These are phyloP conservation scores for Chrysanthemum seticuspe DNA, from an alignment of 129 eudicot species.

Conservation along the genomic window DNA sequence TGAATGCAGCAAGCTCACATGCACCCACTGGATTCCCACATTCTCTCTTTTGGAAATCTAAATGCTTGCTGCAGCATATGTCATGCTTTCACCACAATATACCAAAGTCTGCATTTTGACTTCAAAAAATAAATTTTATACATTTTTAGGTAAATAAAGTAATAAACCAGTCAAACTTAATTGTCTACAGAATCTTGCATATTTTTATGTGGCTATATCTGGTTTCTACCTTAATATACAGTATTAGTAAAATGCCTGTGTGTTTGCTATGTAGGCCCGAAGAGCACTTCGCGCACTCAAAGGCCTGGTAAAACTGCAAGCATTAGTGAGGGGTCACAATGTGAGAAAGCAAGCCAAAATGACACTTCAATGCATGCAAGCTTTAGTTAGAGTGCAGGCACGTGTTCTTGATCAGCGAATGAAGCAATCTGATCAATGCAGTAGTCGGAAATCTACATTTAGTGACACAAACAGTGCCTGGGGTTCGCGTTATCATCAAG, in stretches of 20 bases:
- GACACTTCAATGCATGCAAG: constrained; percentile 88
- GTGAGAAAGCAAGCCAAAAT: constrained; percentile 81
- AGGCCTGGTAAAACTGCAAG: constrained; percentile 83
- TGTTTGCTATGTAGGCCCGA: constrained; percentile 51
- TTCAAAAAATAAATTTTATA: constrained; percentile 5
- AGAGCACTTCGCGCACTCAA: constrained; percentile 78
- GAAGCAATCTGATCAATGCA: constrained; percentile 50
- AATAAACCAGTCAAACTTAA: background rate
- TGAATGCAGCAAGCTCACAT: constrained; percentile 30
- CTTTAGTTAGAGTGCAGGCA: constrained; percentile 74
- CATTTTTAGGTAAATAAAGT: background rate
- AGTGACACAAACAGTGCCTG: constrained; percentile 58
- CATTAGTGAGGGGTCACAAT: constrained; percentile 81
- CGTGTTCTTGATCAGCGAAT: constrained; percentile 72
- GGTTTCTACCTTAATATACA: background rate
- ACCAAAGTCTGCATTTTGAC: constrained; percentile 20
- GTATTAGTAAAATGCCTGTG: constrained; percentile 2
- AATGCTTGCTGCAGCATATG: constrained; percentile 11
- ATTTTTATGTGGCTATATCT: background rate
- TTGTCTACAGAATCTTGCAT: background rate
- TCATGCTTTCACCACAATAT: background rate
- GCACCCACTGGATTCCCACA: constrained; percentile 27
- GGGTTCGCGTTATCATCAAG: constrained; percentile 61
- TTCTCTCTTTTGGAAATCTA: constrained; percentile 21
- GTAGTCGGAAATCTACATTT: constrained; percentile 62